Evolutionary conservation across 176 grass and related monocot species (phyloP).

Genomic region (Oryza coarctata): DNA sequence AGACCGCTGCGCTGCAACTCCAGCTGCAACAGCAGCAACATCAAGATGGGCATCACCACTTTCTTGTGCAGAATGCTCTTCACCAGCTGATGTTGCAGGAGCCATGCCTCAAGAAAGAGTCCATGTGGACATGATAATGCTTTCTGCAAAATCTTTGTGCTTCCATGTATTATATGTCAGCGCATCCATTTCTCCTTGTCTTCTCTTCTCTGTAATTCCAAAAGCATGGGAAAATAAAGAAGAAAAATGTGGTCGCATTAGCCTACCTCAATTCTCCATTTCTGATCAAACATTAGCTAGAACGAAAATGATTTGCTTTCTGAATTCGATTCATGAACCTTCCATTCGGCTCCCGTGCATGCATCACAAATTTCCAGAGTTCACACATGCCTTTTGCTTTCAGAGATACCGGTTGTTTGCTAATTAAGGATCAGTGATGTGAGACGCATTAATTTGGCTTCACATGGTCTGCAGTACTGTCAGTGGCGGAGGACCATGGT

Average conservation of each 20-base stretch:
- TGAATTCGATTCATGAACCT: neutral
- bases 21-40: neutral
- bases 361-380: neutral
- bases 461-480: constrained; percentile 6
- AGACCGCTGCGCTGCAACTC: neutral
- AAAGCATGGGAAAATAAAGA: constrained; percentile 18
- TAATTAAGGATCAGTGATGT: neutral
- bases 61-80: neutral
- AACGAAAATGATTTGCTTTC: neutral
- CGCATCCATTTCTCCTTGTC: neutral
- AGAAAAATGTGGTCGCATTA: neutral
- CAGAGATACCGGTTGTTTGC: neutral
- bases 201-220: constrained; percentile 28
- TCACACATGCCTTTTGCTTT: neutral
- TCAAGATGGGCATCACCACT: neutral
- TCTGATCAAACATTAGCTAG: neutral
- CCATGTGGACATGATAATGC: constrained; percentile 49
- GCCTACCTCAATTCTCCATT: neutral
- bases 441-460: neutral
- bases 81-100: constrained; percentile 47
- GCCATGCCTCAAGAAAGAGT: constrained; percentile 59
- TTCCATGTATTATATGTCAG: neutral
- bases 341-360: neutral
- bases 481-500: too few relatives aligned
- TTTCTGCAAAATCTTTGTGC: neutral